phyloP scores from a whole-genome alignment of 108 stramenopile species.

The Conticribra weissflogii region DNA sequence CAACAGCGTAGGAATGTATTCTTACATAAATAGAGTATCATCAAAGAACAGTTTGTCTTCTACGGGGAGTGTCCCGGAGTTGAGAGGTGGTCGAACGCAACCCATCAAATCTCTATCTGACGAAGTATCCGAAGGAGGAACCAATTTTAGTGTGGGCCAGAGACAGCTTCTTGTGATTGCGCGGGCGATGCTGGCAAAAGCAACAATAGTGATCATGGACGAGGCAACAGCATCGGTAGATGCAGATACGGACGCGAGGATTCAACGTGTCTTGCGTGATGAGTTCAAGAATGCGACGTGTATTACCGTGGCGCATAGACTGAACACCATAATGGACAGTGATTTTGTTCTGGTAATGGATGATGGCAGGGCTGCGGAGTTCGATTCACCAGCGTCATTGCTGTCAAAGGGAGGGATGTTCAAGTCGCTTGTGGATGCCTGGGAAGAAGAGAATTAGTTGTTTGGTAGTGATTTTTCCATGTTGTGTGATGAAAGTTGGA shows the following conservation, averaged over 20 bases:
- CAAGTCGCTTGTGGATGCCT: slow-evolving; percentile 74
- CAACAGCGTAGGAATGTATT: slow-evolving; percentile 62
- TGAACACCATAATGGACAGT: slow-evolving; percentile 96
- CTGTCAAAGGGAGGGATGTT: slow-evolving; percentile 72
- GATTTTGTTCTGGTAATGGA: slow-evolving; percentile 94
- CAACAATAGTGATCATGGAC: slow-evolving; percentile 90
- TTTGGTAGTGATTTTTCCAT: too few species aligned
- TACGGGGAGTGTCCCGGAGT: not conserved
- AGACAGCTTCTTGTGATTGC: slow-evolving; percentile 96
- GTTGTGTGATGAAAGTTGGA: too few species aligned
- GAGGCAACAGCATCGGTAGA: slow-evolving; percentile 88
- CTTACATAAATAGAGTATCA: slow-evolving; percentile 21
- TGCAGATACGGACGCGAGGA: slow-evolving; percentile 87
- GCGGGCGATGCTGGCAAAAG: slow-evolving; percentile 81
- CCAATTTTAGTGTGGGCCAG: slow-evolving; percentile 94
- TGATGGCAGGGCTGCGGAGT: slow-evolving; percentile 85
- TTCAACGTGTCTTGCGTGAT: slow-evolving; percentile 81
- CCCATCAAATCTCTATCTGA: slow-evolving; percentile 70
- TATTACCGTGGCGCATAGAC: slow-evolving; percentile 93
- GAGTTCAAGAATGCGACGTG: slow-evolving; percentile 79
- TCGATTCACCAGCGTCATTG: slow-evolving; percentile 71
- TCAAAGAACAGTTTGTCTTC: slow-evolving; percentile 45
- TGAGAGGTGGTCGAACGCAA: slow-evolving; percentile 39
- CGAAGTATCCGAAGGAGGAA: slow-evolving; percentile 84
- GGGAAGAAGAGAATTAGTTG: slow-evolving; percentile 45